Percentiles rank a stretch among this genome's conserved stretches.
Conservation (phyloP, 768 basidiomycete genomes). For the Tulasnella sp. region DNA sequence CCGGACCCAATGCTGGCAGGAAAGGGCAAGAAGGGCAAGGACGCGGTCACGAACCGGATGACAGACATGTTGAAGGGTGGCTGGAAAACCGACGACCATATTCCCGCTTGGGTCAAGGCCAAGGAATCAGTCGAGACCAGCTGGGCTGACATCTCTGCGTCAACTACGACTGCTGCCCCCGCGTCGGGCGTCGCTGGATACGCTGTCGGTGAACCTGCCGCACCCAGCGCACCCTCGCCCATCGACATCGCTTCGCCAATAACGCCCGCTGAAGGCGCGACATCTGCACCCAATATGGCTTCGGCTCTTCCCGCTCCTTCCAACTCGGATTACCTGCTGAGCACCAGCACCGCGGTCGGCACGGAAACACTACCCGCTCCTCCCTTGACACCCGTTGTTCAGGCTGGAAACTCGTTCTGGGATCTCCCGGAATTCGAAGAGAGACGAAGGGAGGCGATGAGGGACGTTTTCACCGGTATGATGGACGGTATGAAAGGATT, state of each 20-base stretch:
- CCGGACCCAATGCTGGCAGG: slow-evolving; percentile 12
- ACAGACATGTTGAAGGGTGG: slow-evolving; percentile 29
- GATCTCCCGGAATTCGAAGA: slow-evolving; percentile 29
- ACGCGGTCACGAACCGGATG: slow-evolving; percentile 24
- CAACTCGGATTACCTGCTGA: not conserved
- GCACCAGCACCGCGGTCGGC: not conserved
- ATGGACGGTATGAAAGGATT: slow-evolving; percentile 18
- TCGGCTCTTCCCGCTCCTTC: not conserved
- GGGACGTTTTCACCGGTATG: slow-evolving; percentile 19
- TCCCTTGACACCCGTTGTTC: not conserved
- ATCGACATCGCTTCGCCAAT: slow-evolving; percentile 6
- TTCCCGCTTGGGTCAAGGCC: not conserved
- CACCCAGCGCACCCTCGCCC: not conserved
- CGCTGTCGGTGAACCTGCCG: not conserved
- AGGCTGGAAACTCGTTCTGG: slow-evolving; percentile 23
- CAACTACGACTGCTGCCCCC: not conserved
- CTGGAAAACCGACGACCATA: slow-evolving; percentile 29
- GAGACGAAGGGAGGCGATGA: slow-evolving; percentile 19
- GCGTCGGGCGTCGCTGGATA: not conserved
- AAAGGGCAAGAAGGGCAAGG: slow-evolving; percentile 11
- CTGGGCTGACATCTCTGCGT: not conserved
- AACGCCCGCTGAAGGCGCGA: not conserved
- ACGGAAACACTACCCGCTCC: not conserved
- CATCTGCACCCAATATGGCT: not conserved
- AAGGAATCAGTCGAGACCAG: not conserved